Percentiles rank a stretch among this genome's conserved stretches.
phyloP scores from a whole-genome alignment of 2,329 filamentous ascomycete species.

The Apiospora phragmitis region DNA sequence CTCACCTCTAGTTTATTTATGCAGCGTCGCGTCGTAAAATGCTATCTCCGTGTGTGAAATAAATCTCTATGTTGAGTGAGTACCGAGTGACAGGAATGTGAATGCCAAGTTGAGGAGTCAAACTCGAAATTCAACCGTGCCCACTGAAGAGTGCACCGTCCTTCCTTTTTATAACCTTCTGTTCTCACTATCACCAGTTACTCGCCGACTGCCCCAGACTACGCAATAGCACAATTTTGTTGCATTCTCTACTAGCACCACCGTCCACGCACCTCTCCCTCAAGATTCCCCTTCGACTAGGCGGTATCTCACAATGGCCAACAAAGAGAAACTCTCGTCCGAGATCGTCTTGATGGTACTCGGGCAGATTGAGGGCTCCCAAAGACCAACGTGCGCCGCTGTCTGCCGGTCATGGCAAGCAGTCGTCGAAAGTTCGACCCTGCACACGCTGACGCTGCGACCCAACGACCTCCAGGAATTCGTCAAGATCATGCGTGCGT shows the following conservation, averaged over 20 bases:
- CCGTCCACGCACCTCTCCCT: too few relatives aligned
- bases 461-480: background rate
- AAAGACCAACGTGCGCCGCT: background rate
- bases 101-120: too few relatives aligned
- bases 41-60: too few relatives aligned
- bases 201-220: background rate
- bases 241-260: too few relatives aligned
- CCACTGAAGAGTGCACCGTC: too few relatives aligned
- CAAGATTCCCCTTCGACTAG: background rate
- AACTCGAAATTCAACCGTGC: too few relatives aligned
- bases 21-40: too few relatives aligned
- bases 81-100: too few relatives aligned
- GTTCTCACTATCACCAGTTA: background rate
- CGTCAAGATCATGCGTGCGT: background rate
- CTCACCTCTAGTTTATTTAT: too few relatives aligned
- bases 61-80: too few relatives aligned
- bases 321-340: background rate
- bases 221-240: background rate
- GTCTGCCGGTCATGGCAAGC: background rate
- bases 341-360: background rate
- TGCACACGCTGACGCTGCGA: background rate
- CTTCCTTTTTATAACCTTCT: background rate
- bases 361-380: background rate
- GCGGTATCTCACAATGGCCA: too few relatives aligned
- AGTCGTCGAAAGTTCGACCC: background rate